Conservation (phyloP, 495 filamentous ascomycete species). For the Daldinia concentrica region DNA sequence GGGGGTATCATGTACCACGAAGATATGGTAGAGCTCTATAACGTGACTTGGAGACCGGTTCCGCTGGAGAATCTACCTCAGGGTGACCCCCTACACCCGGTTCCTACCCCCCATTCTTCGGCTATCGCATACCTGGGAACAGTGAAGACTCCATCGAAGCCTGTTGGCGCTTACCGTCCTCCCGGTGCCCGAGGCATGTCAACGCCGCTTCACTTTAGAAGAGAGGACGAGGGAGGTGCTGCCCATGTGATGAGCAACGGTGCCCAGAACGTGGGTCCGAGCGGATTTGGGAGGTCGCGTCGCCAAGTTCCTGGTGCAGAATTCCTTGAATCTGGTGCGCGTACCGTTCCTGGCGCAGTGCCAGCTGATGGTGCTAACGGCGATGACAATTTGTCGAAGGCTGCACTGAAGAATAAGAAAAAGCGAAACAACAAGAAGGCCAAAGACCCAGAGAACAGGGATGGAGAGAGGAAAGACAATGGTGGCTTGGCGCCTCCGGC, state of each 20-base stretch:
- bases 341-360: constrained; percentile 77
- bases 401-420: constrained; percentile 98
- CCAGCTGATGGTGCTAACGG: constrained; percentile 72
- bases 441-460: constrained; percentile 70
- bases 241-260: constrained; percentile 86
- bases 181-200: constrained; percentile 91
- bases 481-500: constrained; percentile 55
- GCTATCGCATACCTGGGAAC: constrained; percentile 83
- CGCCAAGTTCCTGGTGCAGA: constrained; percentile 65
- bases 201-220: constrained; percentile 94
- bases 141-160: constrained; percentile 91
- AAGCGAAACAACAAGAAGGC: constrained; percentile 96
- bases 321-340: constrained; percentile 48
- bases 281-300: constrained; percentile 79
- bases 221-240: constrained; percentile 94
- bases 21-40: constrained; percentile 93
- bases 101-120: constrained; percentile 84
- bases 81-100: constrained; percentile 76
- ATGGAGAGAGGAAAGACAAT: constrained; percentile 38
- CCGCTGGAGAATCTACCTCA: constrained; percentile 65
- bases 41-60: constrained; percentile 89
- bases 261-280: constrained; percentile 68
- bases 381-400: constrained; percentile 79
- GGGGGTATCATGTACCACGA: constrained; percentile 93
- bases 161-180: constrained; percentile 93